A percentile compares a stretch with the other conserved stretches of the same genome.
These are phyloP conservation scores for Yarrowia sp. DNA, from an alignment of 805 yeast species.

Conservation along the genomic window DNA sequence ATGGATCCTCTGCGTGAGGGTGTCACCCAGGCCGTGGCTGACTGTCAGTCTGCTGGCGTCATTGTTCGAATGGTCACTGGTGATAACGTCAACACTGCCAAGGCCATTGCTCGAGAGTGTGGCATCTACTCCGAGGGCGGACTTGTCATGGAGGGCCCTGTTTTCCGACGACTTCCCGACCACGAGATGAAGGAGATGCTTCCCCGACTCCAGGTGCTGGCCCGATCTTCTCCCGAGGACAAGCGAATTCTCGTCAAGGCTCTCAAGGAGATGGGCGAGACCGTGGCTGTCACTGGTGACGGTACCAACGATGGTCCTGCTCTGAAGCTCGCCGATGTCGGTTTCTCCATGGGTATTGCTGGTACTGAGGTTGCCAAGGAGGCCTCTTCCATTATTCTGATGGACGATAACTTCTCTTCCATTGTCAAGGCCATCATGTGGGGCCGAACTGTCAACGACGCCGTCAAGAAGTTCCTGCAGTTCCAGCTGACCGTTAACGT, in stretches of 20 bases:
- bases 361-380: constrained; percentile 99
- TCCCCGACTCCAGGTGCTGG: constrained; percentile 83
- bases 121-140: constrained; percentile 69
- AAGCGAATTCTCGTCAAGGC: constrained; percentile 85
- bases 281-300: constrained; percentile 98
- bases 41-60: constrained; percentile 91
- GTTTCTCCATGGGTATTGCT: constrained; percentile 97
- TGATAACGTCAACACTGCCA: constrained; percentile 90
- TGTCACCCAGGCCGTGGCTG: constrained; percentile 84
- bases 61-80: constrained; percentile 98
- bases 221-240: constrained; percentile 96
- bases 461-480: constrained; percentile 94
- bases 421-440: constrained; percentile 97
- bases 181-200: constrained; percentile 64
- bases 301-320: constrained; percentile 99
- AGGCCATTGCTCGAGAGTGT: constrained; percentile 86
- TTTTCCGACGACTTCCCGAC: constrained; percentile 70
- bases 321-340: constrained; percentile 93
- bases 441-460: constrained; percentile 96
- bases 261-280: constrained; percentile 80
- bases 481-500: constrained; percentile 95
- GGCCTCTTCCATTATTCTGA: constrained; percentile 89
- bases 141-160: constrained; percentile 92
- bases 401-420: constrained; percentile 93
- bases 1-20: constrained; percentile 94